Evolutionary conservation across 2,329 filamentous ascomycete genomes (phyloP), one percentile per base, ranked within the genome.

Genomic region (Zalaria obscura): DNA sequence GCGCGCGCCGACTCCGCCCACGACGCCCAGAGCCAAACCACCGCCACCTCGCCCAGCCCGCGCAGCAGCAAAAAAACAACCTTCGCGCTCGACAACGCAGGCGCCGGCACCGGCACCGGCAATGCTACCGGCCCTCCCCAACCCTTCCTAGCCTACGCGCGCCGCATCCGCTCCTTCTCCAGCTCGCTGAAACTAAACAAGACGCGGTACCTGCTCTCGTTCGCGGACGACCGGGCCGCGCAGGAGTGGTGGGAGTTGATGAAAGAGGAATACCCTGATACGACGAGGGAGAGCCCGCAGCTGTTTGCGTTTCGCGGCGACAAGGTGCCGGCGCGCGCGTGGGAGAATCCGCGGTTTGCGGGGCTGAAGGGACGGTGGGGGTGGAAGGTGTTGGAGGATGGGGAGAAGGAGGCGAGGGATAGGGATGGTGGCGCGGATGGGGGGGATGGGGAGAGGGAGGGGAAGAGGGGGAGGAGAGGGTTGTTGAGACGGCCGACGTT

Each of bases 201-300:
- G 18, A 38, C 54, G n/a, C 50, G 55, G 36, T 58, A 53, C 35
- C 49, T 57, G 2, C 48, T 57, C 32, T 57, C 55, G 9, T 58
- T 58, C 38, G 54, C 53, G 33, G 51, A 51, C 7, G 52, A 52
- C 39, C 42, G 45, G 4, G 45, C 52, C 36, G 55, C 55, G 18
- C 51, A 54, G 44, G 52, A 58, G 40, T 58, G 55, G 55, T 58
- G 54, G 54, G 41, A 43, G 2, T 45, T 56, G 25, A 46, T 57
- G 8, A 53, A 56, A 41, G 42, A 48, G 3, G 45, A 56, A 42
- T 58, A 55, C 43, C 48, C 51, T 6, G 52, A 50, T 5, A 45
- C 46, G 10, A 44, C 50, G 29, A 50, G 55, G 27, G 55, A 55
- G 9, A 52, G 50, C 25, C 48, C 52, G 4, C 55, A 57, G 37